These are phyloP conservation scores for Phaseolus lunatus DNA, from an alignment of 306 rosid species.

Conservation along the genomic window DNA sequence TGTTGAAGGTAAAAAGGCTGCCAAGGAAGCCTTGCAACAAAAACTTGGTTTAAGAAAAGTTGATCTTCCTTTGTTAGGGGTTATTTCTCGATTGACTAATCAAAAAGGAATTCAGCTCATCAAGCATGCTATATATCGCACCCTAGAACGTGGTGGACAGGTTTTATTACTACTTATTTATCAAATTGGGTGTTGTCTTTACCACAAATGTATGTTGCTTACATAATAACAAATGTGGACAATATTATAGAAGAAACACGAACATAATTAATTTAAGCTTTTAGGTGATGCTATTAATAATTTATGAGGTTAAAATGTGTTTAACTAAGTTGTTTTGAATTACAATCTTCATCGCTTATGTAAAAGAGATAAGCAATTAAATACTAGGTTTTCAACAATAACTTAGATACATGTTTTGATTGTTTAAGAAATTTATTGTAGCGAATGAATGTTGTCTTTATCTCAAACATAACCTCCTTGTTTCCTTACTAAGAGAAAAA, in stretches of 20 bases:
- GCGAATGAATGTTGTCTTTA: background rate
- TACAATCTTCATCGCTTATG: background rate
- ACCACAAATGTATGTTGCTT: constrained; percentile 5
- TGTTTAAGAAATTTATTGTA: background rate
- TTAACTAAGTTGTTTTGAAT: constrained; percentile 1
- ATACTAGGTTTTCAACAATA: no score
- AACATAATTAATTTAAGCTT: background rate
- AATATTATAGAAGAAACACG: background rate
- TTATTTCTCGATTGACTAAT: constrained; percentile 80
- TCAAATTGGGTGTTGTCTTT: constrained; percentile 1
- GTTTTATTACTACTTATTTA: constrained; percentile 43
- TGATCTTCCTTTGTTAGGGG: constrained; percentile 78
- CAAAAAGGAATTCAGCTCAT: constrained; percentile 96
- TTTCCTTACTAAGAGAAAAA: background rate
- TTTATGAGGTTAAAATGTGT: background rate
- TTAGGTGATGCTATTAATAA: background rate
- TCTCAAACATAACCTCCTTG: background rate
- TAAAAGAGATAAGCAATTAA: background rate
- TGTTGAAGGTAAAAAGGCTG: constrained; percentile 80
- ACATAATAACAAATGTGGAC: constrained; percentile 6
- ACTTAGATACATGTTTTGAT: no score
- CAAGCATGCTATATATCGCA: constrained; percentile 71
- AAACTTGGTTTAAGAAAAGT: constrained; percentile 66
- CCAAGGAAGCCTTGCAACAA: constrained; percentile 81
- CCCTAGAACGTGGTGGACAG: constrained; percentile 85